Evolutionary conservation across 495 filamentous ascomycete species (phyloP).

Genomic region (Aspergillus steynii): DNA sequence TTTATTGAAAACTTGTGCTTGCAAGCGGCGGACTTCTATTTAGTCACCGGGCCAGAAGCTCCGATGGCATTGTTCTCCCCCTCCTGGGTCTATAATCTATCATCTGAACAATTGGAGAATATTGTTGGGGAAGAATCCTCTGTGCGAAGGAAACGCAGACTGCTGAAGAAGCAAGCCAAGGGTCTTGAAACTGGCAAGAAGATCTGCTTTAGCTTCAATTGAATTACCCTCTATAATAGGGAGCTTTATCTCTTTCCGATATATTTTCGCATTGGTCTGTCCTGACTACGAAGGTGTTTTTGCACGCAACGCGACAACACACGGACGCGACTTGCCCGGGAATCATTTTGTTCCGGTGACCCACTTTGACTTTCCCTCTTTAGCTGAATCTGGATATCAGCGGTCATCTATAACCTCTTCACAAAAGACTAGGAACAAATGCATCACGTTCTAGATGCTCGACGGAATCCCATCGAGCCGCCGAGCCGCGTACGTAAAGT

Average conservation of each 20-base stretch:
- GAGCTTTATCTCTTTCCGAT: no score
- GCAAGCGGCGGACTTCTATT: constrained; percentile 37
- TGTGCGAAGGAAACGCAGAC: not conserved
- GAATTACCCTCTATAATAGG: no score
- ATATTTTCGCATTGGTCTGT: no score
- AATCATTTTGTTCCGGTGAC: not conserved
- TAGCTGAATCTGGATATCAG: no score
- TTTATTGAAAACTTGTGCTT: constrained; percentile 45
- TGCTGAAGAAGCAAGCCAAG: not conserved
- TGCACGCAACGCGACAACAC: not conserved
- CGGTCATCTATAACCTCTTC: not conserved
- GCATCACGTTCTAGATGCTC: not conserved
- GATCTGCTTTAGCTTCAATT: not conserved
- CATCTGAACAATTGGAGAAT: not conserved
- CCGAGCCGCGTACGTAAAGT: not conserved
- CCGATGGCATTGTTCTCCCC: not conserved
- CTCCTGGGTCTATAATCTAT: not conserved
- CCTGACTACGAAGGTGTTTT: not conserved
- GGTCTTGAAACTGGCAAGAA: not conserved
- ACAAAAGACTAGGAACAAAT: not conserved
- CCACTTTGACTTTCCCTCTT: no score
- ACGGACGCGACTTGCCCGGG: not conserved
- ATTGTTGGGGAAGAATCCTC: not conserved
- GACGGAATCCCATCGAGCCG: not conserved
- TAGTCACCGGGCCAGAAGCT: constrained; percentile 3